Evolutionary conservation across 164 flowering plant species (phyloP).

Genomic region (Chloranthus sessilifolius): DNA sequence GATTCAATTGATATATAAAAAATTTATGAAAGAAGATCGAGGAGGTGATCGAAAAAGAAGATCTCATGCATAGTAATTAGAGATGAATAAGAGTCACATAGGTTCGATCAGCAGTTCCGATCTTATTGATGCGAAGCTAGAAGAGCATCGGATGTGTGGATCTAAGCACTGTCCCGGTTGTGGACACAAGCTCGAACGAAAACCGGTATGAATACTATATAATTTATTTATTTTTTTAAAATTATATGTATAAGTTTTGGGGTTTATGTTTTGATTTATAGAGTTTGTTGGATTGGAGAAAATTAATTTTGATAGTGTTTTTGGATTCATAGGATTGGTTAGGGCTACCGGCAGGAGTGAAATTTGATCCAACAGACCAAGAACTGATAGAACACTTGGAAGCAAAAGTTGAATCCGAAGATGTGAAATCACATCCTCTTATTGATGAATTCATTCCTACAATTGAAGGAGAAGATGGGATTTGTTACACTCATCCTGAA

Average conservation of each 20-base stretch:
- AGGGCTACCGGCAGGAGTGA: constrained; percentile 97
- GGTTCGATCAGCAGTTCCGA: constrained; percentile 64
- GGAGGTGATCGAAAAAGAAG: constrained; percentile 4
- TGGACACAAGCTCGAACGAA: constrained; percentile 82
- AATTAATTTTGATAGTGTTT: background rate
- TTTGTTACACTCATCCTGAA: constrained; percentile 95
- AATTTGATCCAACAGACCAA: constrained; percentile 87
- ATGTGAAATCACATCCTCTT: constrained; percentile 61
- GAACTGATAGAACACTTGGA: constrained; percentile 83
- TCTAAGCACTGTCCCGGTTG: constrained; percentile 94
- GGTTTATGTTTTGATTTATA: background rate
- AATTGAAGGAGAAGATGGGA: constrained; percentile 82
- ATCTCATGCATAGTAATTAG: constrained; percentile 8
- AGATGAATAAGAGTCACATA: constrained; percentile 38
- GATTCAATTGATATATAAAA: too few species aligned
- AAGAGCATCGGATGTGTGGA: constrained; percentile 86
- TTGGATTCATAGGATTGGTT: constrained; percentile 51
- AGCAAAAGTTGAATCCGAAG: constrained; percentile 55
- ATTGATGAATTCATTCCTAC: constrained; percentile 92
- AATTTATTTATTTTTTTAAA: background rate
- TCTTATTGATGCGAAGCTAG: constrained; percentile 92
- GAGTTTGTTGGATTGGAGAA: background rate
- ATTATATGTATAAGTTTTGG: background rate
- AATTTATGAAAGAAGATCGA: too few species aligned
- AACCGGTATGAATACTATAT: constrained; percentile 52